Conservation (phyloP, 2,329 filamentous ascomycete genomes). For the Dichotomopilus funicola region DNA sequence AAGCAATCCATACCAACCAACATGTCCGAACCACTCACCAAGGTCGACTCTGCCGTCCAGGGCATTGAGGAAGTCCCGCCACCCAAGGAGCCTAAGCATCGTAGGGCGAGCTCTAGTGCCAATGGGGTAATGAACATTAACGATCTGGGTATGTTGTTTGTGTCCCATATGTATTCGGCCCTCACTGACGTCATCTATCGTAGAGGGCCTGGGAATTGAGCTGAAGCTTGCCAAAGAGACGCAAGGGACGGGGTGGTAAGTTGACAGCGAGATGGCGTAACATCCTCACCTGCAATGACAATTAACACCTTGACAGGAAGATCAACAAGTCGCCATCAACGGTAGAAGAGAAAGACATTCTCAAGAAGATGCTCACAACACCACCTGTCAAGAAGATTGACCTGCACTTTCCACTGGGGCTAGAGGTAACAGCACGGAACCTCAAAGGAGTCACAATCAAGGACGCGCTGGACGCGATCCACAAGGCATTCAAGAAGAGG, state of each 20-base stretch:
- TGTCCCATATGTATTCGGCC: background rate
- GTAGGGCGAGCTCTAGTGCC: slow-evolving; percentile 66
- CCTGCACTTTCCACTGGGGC: slow-evolving; percentile 80
- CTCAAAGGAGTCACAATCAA: slow-evolving; percentile 94
- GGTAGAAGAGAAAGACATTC: slow-evolving; percentile 75
- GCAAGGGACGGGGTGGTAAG: slow-evolving; percentile 82
- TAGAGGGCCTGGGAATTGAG: slow-evolving; percentile 68
- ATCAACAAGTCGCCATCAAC: slow-evolving; percentile 77
- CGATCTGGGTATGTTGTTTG: slow-evolving; percentile 66
- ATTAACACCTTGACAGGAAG: slow-evolving; percentile 56
- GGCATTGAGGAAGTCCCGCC: slow-evolving; percentile 61
- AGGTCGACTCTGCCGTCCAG: slow-evolving; percentile 87
- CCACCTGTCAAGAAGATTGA: slow-evolving; percentile 93
- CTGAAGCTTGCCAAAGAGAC: slow-evolving; percentile 74
- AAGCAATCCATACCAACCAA: slow-evolving; percentile 18
- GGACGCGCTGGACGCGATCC: slow-evolving; percentile 88
- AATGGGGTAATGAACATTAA: slow-evolving; percentile 75
- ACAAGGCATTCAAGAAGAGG: slow-evolving; percentile 97
- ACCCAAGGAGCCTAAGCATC: slow-evolving; percentile 58
- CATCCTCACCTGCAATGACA: slow-evolving; percentile 1
- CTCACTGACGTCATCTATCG: background rate
- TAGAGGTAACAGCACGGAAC: slow-evolving; percentile 84
- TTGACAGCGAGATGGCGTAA: slow-evolving; percentile 10
- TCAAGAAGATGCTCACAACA: slow-evolving; percentile 73
- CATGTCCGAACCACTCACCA: slow-evolving; percentile 59